Conservation (phyloP, 2,329 filamentous ascomycete species). For the Microascus cirrosus region DNA sequence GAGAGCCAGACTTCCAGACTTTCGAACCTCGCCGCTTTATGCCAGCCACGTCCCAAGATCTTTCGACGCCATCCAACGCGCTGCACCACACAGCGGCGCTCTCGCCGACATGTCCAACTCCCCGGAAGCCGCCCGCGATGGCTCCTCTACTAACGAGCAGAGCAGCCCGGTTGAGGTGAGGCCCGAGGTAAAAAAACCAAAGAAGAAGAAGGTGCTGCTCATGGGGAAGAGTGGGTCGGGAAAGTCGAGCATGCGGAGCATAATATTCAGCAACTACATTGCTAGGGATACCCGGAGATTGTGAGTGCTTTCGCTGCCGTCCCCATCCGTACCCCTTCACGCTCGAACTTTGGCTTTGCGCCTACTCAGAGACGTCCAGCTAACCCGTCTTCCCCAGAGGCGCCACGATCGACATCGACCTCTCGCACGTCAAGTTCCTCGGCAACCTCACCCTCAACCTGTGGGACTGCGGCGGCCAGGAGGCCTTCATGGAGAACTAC, state of each 20-base stretch:
- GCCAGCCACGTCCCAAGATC: background rate
- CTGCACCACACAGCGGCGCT: background rate
- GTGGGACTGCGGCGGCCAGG: constrained; percentile 98
- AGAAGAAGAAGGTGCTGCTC: constrained; percentile 78
- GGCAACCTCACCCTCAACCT: constrained; percentile 94
- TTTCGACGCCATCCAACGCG: background rate
- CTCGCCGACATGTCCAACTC: constrained; percentile 1
- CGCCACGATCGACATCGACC: constrained; percentile 95
- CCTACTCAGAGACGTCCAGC: background rate
- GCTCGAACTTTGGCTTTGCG: background rate
- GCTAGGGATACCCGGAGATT: constrained; percentile 88
- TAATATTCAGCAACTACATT: constrained; percentile 98
- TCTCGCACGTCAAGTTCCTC: constrained; percentile 97
- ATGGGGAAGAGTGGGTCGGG: constrained; percentile 97
- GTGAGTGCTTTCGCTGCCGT: constrained; percentile 24
- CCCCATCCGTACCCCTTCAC: background rate
- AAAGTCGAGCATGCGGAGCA: constrained; percentile 96
- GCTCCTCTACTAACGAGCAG: background rate
- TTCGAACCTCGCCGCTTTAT: background rate
- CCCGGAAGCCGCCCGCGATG: background rate
- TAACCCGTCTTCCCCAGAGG: constrained; percentile 34
- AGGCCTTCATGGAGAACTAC: constrained; percentile 98
- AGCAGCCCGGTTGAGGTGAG: background rate
- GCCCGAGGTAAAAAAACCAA: constrained; percentile 50
- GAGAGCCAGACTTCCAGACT: too few species aligned